Evolutionary conservation across 2,329 filamentous ascomycete species (phyloP), one percentile per base, ranked within the genome.

Genomic region (Capronia epimyces): DNA sequence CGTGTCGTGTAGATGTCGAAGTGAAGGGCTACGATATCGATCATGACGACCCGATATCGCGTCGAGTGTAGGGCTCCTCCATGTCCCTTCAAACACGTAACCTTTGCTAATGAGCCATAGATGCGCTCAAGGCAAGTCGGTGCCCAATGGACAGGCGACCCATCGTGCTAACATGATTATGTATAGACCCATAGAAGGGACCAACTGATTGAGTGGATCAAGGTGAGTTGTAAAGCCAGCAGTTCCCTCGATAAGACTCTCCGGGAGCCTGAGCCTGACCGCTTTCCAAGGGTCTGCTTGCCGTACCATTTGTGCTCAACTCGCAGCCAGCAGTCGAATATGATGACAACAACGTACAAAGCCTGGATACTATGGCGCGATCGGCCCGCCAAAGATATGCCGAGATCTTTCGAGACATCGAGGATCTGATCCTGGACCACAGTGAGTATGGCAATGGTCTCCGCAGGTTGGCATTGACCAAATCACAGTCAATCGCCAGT

Each of bases 201-300:
- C 67, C 90, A 96, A 68, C 82, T 96, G 77, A 81, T 81, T 52
- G 89, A 95, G 84, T 97, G 91, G 91, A 88, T 97, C 75, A 97
- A 98, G 72, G 75, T 77, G 69, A 48, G 20, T 13, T 15, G 9
- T 37, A 10, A 37, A 3, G n/a, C n/a, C 24, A 27, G 10, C 24
- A 10, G 8, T 34, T 15, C 8, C 6, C 15, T n/a, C 18, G 15
- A 20, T 9, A n/a, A 9, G 3, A 9, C 41, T 16, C 13, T 42
- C 3, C n/a, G 34, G 34, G n/a, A 20, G 25, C 20, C 24, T 13
- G 9, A 18, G 15, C 46, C 24, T 45, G 12, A 25, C 42, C 63
- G 58, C 65, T 64, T 57, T 54, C 46, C 31, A 45, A 72, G 68
- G 87, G 86, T 32, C 79, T 97, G 3, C 76, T 97, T 10, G 93